Conservation (phyloP, 495 filamentous ascomycete genomes). For the Talaromyces stipitatus region DNA sequence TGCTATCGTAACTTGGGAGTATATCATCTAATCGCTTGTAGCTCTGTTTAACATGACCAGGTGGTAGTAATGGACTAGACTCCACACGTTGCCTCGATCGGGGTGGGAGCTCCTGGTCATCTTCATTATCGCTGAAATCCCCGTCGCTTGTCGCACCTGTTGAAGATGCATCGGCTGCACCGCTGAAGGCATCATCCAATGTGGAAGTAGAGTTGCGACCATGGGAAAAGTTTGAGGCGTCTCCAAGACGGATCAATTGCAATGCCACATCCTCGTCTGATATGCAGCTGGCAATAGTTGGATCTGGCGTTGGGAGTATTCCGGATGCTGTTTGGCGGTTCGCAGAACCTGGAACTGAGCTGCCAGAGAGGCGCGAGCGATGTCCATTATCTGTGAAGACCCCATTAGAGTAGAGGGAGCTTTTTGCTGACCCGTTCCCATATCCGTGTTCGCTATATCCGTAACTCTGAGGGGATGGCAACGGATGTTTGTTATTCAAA, state of each 20-base stretch:
- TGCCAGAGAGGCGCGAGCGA: constrained; percentile 47
- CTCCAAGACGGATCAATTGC: constrained; percentile 91
- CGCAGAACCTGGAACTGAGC: constrained; percentile 30
- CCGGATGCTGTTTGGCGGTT: constrained; percentile 36
- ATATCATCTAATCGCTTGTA: constrained; percentile 54
- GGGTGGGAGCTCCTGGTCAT: constrained; percentile 55
- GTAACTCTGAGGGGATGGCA: constrained; percentile 76
- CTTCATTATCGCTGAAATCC: constrained; percentile 69
- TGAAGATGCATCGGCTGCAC: constrained; percentile 76
- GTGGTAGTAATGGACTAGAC: constrained; percentile 43
- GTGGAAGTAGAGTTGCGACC: constrained; percentile 91
- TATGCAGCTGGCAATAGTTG: constrained; percentile 87
- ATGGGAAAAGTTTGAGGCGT: constrained; percentile 80
- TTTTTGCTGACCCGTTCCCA: constrained; percentile 27
- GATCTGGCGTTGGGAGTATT: constrained; percentile 86
- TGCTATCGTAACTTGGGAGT: constrained; percentile 59
- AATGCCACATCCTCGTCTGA: constrained; percentile 97
- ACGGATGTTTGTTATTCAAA: constrained; percentile 60
- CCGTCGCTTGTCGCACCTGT: constrained; percentile 71
- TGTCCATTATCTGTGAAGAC: constrained; percentile 54
- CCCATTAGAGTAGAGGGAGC: constrained; percentile 41
- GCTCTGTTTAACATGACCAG: constrained; percentile 42
- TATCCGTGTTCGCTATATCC: constrained; percentile 44
- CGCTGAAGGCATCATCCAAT: constrained; percentile 83
- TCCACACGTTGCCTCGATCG: constrained; percentile 56